Base-by-base conservation (phyloP, 805 yeast species). In the Metschnikowia reukaufii region DNA sequence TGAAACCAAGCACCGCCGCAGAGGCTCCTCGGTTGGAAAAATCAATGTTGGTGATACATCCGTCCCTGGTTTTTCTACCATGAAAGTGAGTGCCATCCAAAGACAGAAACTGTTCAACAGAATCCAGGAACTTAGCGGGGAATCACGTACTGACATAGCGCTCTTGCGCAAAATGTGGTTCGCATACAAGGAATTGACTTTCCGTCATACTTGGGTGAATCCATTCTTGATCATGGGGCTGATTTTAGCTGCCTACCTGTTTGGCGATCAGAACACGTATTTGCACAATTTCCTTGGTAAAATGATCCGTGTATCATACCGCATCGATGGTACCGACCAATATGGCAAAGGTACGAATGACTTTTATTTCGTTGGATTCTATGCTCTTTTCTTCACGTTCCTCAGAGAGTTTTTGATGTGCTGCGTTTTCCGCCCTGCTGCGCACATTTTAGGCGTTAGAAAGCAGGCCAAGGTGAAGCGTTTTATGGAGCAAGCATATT, bases 401-500 rank as follows among this genome's bases (percentile, higher is more conserved):
- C 73, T 81, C 54, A 81, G 99, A 59, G 99, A 94, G 67, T 92
- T 94, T 62, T 61, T 82, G 54, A 90, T 94, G 98, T 91, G 90
- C 64, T 73, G 79, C 29, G 59, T 89, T 0, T 78, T 94, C 49
- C 76, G 75, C 57, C 98, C 98, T 6, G 51, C 88, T 30, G 92
- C 97, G 1, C 33, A 27, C 8, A 46, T 49, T 30, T 71, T 65
- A 36, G 88, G 88, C 1, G 60, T 88, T 32, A 71, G 55, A 33
- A 69, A 68, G 45, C 77, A 74, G 49, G 73, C 74, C 17, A 91
- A 88, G 65, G 65, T 81, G 36, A 80, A 78, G 51, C 79, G 99
- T 65, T 90, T 92, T 67, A 82, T 88, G 84, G 99, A 94, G 67
- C 99, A 94, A 72, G 77, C 90, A 6, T 94, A 92, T 63, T 79